phyloP scores from a whole-genome alignment of 2,329 filamentous ascomycete genomes.

The Microcera coccophila region DNA sequence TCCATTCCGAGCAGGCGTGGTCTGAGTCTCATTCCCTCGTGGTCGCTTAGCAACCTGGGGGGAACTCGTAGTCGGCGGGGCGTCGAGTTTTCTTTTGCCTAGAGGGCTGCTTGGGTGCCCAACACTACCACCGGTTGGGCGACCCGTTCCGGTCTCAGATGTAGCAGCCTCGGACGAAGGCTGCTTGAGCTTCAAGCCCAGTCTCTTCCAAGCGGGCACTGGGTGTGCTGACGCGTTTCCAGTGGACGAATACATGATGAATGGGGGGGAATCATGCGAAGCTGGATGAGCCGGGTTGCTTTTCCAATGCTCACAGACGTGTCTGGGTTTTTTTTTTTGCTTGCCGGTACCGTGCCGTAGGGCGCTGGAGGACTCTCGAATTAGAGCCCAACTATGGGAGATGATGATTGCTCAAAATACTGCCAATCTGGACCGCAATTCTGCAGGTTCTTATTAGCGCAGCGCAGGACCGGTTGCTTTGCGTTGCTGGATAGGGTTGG shows the following conservation, averaged over 20 bases:
- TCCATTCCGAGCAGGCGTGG: conserved; percentile 23
- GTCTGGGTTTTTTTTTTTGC: conserved; percentile 18
- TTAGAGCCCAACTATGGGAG: conserved; percentile 10
- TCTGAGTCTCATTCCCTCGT: conserved; percentile 30
- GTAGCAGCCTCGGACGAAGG: conserved; percentile 31
- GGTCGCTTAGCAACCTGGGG: conserved; percentile 33
- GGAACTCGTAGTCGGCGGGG: conserved; percentile 31
- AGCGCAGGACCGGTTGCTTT: conserved; percentile 19
- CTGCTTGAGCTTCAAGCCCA: conserved; percentile 59
- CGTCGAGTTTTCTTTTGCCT: conserved; percentile 40
- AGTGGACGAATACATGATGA: conserved; percentile 42
- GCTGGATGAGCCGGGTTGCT: conserved; percentile 9
- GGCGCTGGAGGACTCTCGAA: not conserved
- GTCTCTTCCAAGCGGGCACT: conserved; percentile 58
- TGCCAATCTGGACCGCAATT: conserved; percentile 11
- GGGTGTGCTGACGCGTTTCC: conserved; percentile 43
- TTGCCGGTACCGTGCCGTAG: conserved; percentile 5
- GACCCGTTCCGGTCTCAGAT: conserved; percentile 28
- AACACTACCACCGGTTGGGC: conserved; percentile 38
- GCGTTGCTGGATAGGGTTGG: conserved; percentile 14
- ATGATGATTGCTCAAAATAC: conserved; percentile 6
- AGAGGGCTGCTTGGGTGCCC: conserved; percentile 37
- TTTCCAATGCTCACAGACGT: conserved; percentile 12
- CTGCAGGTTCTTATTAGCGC: conserved; percentile 20
- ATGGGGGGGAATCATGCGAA: conserved; percentile 14